Conservation (phyloP, 352 stramenopile genomes). For the Globisporangium takayamanum region DNA sequence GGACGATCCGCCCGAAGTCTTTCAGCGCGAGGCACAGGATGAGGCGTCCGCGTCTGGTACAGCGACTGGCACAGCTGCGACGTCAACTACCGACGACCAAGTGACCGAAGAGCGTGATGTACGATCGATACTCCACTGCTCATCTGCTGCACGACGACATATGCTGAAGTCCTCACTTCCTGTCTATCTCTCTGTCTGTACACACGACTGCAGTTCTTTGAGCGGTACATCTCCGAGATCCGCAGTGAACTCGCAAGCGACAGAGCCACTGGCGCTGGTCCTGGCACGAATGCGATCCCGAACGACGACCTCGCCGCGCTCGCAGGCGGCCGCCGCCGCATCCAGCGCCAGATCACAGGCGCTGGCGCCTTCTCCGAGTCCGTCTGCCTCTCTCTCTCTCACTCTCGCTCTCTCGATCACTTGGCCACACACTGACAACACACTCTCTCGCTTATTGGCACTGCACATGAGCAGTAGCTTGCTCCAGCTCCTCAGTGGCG, state of each 20-base stretch:
- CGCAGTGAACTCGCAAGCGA: slow-evolving; percentile 27
- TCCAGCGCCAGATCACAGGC: slow-evolving; percentile 7
- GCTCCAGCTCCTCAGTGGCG: slow-evolving; percentile 38
- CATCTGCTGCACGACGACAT: not conserved
- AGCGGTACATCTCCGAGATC: slow-evolving; percentile 21
- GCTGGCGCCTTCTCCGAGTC: slow-evolving; percentile 12
- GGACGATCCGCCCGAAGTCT: slow-evolving; percentile 64
- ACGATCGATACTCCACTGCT: not conserved
- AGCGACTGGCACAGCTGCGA: not conserved
- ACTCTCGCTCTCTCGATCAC: not conserved
- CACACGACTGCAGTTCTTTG: slow-evolving; percentile 13
- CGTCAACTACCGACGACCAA: not conserved
- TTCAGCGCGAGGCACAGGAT: slow-evolving; percentile 13
- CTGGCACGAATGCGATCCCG: slow-evolving; percentile 2
- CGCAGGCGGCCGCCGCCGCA: slow-evolving; percentile 1
- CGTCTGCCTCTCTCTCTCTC: not conserved
- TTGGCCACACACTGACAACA: not conserved
- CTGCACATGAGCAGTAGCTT: slow-evolving; percentile 20
- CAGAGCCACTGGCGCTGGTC: slow-evolving; percentile 11
- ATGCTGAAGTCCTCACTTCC: not conserved
- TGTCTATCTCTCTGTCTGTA: not conserved
- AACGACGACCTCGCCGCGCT: not conserved
- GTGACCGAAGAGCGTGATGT: slow-evolving; percentile 13
- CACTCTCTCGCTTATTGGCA: not conserved
- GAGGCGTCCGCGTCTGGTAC: slow-evolving; percentile 5